Conservation (phyloP, 1,284 basidiomycete genomes). For the Ustilago vetiveriae region DNA sequence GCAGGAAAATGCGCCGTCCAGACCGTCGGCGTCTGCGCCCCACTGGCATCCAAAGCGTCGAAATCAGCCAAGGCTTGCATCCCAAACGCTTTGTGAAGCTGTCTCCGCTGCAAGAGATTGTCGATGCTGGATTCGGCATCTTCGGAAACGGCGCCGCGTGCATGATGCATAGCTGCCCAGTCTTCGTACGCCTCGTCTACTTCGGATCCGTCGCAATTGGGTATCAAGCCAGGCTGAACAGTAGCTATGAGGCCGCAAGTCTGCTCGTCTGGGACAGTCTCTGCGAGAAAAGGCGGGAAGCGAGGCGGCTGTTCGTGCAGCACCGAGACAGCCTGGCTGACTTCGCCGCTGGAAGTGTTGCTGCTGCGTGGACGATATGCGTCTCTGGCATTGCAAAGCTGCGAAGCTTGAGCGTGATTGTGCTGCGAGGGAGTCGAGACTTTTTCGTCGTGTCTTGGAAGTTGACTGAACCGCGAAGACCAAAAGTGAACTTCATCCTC, state of each 20-base stretch:
- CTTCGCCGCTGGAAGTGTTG: constrained; percentile 39
- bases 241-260: neutral
- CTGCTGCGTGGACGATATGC: constrained; percentile 18
- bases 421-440: neutral
- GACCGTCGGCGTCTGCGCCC: constrained; percentile 31
- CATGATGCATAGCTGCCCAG: constrained; percentile 46
- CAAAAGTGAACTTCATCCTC: constrained; percentile 43
- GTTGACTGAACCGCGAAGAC: constrained; percentile 32
- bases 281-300: constrained; percentile 25
- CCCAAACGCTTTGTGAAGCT: constrained; percentile 18
- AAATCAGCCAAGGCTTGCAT: constrained; percentile 18
- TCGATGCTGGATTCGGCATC: constrained; percentile 39
- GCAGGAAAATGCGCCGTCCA: constrained; percentile 44
- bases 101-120: constrained; percentile 20
- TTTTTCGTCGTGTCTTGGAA: constrained; percentile 1
- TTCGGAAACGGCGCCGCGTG: constrained; percentile 30
- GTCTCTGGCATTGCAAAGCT: neutral
- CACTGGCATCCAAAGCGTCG: constrained; percentile 21
- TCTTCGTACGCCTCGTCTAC: constrained; percentile 43
- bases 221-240: neutral
- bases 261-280: constrained; percentile 4
- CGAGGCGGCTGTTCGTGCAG: constrained; percentile 35
- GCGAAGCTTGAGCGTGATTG: neutral
- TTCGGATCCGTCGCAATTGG: constrained; percentile 2
- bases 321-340: constrained; percentile 36